Evolutionary conservation across 1,284 basidiomycete genomes (phyloP).

Genomic region (Naganishia liquefaciens): DNA sequence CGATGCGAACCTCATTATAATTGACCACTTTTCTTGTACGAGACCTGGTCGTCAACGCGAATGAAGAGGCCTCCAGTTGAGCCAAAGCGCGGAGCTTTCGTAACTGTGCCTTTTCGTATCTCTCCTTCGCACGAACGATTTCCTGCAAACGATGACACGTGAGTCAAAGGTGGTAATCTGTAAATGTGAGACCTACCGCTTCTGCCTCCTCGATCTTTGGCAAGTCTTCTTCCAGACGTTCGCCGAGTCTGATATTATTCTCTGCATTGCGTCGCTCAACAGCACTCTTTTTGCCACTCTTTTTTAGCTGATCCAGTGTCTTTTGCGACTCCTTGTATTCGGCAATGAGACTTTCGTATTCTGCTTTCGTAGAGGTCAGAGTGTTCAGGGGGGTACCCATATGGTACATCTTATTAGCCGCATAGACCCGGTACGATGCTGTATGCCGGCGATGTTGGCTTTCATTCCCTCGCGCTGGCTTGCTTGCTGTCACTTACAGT

Average conservation of each 20-base stretch:
- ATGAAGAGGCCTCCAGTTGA: constrained; percentile 21
- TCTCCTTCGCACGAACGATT: constrained; percentile 18
- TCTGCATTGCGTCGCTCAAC: constrained; percentile 15
- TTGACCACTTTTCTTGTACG: constrained; percentile 21
- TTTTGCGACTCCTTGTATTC: constrained; percentile 21
- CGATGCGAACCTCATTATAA: constrained; percentile 16
- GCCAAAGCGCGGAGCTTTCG: constrained; percentile 22
- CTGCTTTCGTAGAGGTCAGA: constrained; percentile 13
- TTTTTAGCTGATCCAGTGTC: constrained; percentile 13
- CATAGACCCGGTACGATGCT: constrained; percentile 23
- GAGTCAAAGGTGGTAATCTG: neutral
- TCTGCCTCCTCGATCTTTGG: constrained; percentile 23
- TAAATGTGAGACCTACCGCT: neutral
- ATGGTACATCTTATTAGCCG: constrained; percentile 26
- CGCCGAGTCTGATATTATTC: constrained; percentile 25
- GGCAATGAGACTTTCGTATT: constrained; percentile 30
- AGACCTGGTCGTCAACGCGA: constrained; percentile 18
- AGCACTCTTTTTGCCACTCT: constrained; percentile 15
- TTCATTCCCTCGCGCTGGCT: too few relatives aligned
- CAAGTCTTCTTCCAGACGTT: constrained; percentile 20
- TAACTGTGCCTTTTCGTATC: constrained; percentile 18
- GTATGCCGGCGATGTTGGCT: too few relatives aligned
- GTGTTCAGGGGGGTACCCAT: constrained; percentile 26
- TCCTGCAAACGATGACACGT: neutral
- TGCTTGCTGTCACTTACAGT: neutral